Conservation (phyloP, 306 rosid genomes). For the Prunus padus region DNA sequence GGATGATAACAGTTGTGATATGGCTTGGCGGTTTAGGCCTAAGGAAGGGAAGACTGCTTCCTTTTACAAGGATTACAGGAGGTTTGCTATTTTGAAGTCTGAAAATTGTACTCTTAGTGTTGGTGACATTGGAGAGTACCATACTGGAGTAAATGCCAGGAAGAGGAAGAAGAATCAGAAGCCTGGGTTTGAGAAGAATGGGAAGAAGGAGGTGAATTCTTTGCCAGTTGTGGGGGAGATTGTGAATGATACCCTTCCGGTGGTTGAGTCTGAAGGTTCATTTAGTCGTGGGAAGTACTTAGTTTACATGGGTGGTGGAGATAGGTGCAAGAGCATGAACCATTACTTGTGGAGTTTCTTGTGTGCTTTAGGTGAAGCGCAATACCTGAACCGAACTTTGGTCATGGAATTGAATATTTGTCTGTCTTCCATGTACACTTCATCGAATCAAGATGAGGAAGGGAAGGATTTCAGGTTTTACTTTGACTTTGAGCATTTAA, state of each 20-base stretch:
- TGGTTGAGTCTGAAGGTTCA: slow-evolving; percentile 80
- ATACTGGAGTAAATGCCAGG: slow-evolving; percentile 81
- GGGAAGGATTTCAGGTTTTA: slow-evolving; percentile 97
- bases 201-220: slow-evolving; percentile 37
- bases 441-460: slow-evolving; percentile 78
- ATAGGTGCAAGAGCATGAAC: slow-evolving; percentile 96
- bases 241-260: slow-evolving; percentile 82
- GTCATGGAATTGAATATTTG: slow-evolving; percentile 94
- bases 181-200: slow-evolving; percentile 62
- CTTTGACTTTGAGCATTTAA: slow-evolving; percentile 96
- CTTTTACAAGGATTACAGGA: slow-evolving; percentile 88
- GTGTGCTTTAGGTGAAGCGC: slow-evolving; percentile 99
- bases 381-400: slow-evolving; percentile 91
- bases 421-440: slow-evolving; percentile 75
- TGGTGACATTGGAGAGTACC: slow-evolving; percentile 79
- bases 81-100: slow-evolving; percentile 72
- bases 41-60: slow-evolving; percentile 94
- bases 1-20: slow-evolving; percentile 72
- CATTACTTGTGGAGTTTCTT: slow-evolving; percentile 96
- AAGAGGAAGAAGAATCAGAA: slow-evolving; percentile 79
- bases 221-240: slow-evolving; percentile 83
- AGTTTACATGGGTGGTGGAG: slow-evolving; percentile 77
- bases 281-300: slow-evolving; percentile 74
- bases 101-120: slow-evolving; percentile 65
- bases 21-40: slow-evolving; percentile 99